Percentiles rank a stretch among this genome's conserved stretches.
phyloP scores from a whole-genome alignment of 108 stramenopile species.

The Epipyxis sp. region DNA sequence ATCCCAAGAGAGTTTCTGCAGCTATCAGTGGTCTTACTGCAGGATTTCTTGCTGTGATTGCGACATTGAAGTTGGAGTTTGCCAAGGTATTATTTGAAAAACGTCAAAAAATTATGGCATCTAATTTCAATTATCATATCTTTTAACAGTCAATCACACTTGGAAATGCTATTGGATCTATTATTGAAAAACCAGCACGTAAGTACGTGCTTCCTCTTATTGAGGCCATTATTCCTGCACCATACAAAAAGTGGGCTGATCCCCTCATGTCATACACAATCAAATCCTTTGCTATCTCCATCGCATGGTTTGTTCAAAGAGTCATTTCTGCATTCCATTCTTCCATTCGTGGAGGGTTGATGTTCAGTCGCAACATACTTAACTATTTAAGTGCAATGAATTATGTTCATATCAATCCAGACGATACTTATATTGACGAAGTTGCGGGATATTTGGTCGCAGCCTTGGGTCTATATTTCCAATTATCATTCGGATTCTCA shows the following conservation, averaged over 20 bases:
- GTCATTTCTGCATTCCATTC: conserved; percentile 78
- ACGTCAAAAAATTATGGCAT: no score
- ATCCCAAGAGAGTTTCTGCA: conserved; percentile 63
- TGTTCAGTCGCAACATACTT: conserved; percentile 71
- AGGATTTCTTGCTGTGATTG: conserved; percentile 79
- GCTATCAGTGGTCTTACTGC: conserved; percentile 39
- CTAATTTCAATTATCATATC: conserved; percentile 75
- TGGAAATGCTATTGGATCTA: conserved; percentile 74
- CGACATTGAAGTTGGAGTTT: conserved; percentile 64
- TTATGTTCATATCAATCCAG: conserved; percentile 60
- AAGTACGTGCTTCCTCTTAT: conserved; percentile 67
- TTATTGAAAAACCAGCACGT: conserved; percentile 63
- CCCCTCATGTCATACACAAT: conserved; percentile 46
- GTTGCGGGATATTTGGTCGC: conserved; percentile 73
- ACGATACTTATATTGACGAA: conserved; percentile 74
- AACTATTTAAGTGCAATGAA: conserved; percentile 45
- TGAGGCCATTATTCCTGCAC: conserved; percentile 61
- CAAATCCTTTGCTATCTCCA: conserved; percentile 71
- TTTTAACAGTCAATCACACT: conserved; percentile 73
- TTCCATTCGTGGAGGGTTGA: conserved; percentile 75
- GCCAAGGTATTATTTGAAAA: no score
- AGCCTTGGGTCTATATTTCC: conserved; percentile 73
- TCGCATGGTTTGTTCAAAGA: conserved; percentile 84
- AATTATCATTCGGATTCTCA: conserved; percentile 64
- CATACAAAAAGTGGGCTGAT: conserved; percentile 66